Base-by-base conservation (phyloP, 2,329 filamentous ascomycete species). In the Penicillium sp. region DNA sequence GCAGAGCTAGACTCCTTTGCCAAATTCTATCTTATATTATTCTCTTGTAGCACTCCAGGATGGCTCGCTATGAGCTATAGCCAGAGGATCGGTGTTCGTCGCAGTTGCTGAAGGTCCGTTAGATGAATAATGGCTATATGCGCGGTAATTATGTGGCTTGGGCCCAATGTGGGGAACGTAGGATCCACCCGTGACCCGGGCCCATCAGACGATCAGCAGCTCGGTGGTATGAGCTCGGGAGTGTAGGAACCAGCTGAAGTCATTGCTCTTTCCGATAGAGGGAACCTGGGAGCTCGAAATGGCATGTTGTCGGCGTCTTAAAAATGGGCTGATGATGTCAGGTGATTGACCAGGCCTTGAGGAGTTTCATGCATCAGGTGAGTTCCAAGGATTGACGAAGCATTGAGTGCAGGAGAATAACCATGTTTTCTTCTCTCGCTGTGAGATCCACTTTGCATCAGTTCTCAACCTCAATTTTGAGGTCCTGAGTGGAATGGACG, bases 301-400 rank as follows among this genome's bases (percentile, higher is more conserved):
- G 37, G 37, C 37, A 44, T 52, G 37, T 52, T 50, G 27, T 10
- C 19, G 29, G 33, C 3, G n/a, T n/a, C n/a, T 39, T n/a, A 14
- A 44, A 21, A 21, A 31, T 52, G 37, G 49, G 53, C 56, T 48
- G 53, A 53, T 56, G 31, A 47, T 39, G 55, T 59, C 56, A 59
- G 56, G 56, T 56, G 56, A 59, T 59, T 53, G 19, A 45, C 31
- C 9, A 24, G 46, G 13, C 35, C 35, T 39, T 2, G n/a, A 10
- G 35, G 14, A 3, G 45, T 53, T 41, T 48, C 52, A 33, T 41
- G 41, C 54, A 19, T 16, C 8, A 19, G 19, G 8, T 39, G 7
- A 3, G 5, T 4, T 39, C 16, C n/a, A 19, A 3, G n/a, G 9
- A 19, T 37, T 37, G 16, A 11, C 16, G n/a, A 39, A 8, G 16